Evolutionary conservation across 495 filamentous ascomycete genomes (phyloP), one percentile per base, ranked within the genome.

Genomic region (Lasiosphaeris hirsuta): DNA sequence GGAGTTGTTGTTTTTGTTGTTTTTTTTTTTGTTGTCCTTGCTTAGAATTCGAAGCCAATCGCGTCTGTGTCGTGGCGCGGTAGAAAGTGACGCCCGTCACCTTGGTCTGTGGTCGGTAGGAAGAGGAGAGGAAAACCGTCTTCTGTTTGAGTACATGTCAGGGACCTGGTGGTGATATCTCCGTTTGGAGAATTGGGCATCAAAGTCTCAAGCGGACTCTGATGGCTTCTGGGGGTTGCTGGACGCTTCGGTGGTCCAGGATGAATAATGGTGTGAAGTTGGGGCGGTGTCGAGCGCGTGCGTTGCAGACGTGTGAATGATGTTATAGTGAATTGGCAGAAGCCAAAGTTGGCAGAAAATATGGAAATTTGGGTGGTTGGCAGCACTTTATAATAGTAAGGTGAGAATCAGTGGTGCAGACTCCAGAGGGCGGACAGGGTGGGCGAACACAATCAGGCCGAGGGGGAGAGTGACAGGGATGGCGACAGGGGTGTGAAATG

Each of bases 21-120:
- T 60, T 63, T 23, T 35, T 51, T 59, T 56, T 48, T 42, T 63
- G 52, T 51, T 63, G 68, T 39, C 59, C 52, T 43, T 38, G 55
- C 47, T 61, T 58, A 48, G 42, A 55, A 42, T 55, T 15, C 9
- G 51, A 52, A 47, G 61, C 43, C 52, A 54, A 63, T 74, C 64
- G 76, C 74, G 76, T 70, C 67, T 69, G 70, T 74, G 75, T 72
- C 73, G 75, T 71, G 68, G 72, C 73, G 75, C 74, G 65, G 65
- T 54, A 68, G 69, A 69, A 72, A 69, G 74, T 73, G 74, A 78
- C 67, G 62, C 74, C 72, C 62, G 75, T 80, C 77, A 80, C 77
- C 76, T 78, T 73, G 77, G 74, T 74, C 75, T 79, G 75, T 76
- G 75, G 71, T 79, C 76, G 77, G 76, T 75, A 67, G 75, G 75